Conservation (phyloP, 1,284 basidiomycete genomes). For the Puccinia triticina region DNA sequence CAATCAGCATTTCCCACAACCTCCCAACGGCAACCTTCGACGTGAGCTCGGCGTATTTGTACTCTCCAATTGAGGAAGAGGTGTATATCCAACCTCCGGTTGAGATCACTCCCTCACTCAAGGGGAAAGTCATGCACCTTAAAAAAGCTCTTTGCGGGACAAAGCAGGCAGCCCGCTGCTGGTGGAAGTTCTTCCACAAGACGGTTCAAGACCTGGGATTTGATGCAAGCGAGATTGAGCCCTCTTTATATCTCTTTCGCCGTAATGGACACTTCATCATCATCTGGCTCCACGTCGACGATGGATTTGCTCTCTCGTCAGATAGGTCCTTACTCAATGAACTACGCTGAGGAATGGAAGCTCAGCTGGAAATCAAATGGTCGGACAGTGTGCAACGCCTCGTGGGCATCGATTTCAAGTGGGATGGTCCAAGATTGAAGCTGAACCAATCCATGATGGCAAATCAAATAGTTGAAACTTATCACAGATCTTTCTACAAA, state of each 20-base stretch:
- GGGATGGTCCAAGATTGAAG: not conserved
- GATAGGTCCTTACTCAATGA: no score
- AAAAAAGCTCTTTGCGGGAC: slow-evolving; percentile 23
- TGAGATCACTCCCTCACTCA: no score
- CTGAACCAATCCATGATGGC: no score
- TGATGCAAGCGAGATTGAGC: slow-evolving; percentile 9
- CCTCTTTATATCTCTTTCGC: not conserved
- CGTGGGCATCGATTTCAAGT: not conserved
- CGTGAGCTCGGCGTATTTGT: slow-evolving; percentile 13
- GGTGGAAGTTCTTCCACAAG: not conserved
- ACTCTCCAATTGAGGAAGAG: slow-evolving; percentile 25
- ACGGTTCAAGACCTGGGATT: not conserved
- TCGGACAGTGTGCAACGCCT: not conserved
- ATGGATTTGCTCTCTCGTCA: no score
- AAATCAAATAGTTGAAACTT: no score
- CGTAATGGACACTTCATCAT: no score
- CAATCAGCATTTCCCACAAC: not conserved
- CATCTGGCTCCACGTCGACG: no score
- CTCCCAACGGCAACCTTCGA: slow-evolving; percentile 7
- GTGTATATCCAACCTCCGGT: no score
- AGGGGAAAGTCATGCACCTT: no score
- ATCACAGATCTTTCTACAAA: no score
- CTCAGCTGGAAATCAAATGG: not conserved
- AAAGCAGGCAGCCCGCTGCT: slow-evolving; percentile 3
- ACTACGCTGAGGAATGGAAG: no score